Base-by-base conservation (phyloP, 106 monocot genomes). In the Platanthera zijinensis region DNA sequence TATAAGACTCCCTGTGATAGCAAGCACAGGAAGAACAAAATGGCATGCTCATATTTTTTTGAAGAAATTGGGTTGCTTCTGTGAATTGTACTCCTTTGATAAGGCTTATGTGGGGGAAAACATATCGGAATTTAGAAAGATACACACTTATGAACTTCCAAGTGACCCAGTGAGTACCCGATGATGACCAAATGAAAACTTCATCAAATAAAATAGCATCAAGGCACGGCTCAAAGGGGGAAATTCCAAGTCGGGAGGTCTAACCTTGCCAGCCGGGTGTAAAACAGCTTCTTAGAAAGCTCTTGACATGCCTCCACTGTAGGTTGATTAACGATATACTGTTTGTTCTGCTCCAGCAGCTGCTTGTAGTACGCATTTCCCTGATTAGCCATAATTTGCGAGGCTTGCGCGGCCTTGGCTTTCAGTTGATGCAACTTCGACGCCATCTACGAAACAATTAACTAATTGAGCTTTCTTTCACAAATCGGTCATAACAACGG, bases 321-420 rank as follows among this genome's bases (percentile, higher is more conserved):
- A 21, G 64, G 77, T 28, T 66, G 77, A 45, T 77, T 25, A 12
- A 77, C 77, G 13, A 66, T 77, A n/a, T 77, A 51, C 77, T 66
- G 67, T 50, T 77, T 77, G 67, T 77, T 67, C 25, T 77, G 63
- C 66, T 77, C 77, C 66, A 77, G 48, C 9, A 77, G 48, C 77
- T 77, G 77, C 47, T 50, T 77, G n/a, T 78, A 78, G 52, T 78
- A 78, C 50, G 69, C 69, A 52, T 68, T 52, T 51, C 78, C 78
- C 19, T 78, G 50, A 12, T 78, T 78, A 6, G 78, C 51, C 39
- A 78, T 68, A 53, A 69, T 52, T 39, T 69, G 22, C 5, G 78
- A 69, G 7, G 69, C 78, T 69, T 78, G 67, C 15, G 28, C 21
- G 9, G 78, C 78, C 69, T 52, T 78, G 14, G 49, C 45, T 39